Conservation (phyloP, 805 yeast species). For the Candida stauntonica region DNA sequence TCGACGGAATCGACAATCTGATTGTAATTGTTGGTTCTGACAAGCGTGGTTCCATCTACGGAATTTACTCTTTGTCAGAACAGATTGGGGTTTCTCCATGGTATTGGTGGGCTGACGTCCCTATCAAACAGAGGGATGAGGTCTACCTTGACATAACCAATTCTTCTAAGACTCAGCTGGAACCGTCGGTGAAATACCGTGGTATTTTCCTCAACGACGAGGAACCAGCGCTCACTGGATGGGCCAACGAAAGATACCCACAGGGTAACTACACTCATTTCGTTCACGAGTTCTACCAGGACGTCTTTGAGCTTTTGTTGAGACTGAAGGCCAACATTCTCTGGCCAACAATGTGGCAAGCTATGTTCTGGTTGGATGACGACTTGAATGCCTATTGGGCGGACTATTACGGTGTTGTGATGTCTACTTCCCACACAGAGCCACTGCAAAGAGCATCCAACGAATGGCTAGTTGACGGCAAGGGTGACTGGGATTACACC, state of each 20-base stretch:
- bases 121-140: slow-evolving; percentile 1
- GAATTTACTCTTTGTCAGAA: slow-evolving; percentile 10
- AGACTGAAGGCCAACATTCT: slow-evolving; percentile 12
- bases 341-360: slow-evolving; percentile 16
- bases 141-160: slow-evolving; percentile 5
- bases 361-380: slow-evolving; percentile 12
- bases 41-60: slow-evolving; percentile 14
- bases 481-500: slow-evolving; percentile 15
- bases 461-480: slow-evolving; percentile 12
- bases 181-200: slow-evolving; percentile 13
- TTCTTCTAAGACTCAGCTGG: not conserved
- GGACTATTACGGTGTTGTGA: slow-evolving; percentile 13
- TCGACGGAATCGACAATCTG: slow-evolving; percentile 1
- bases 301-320: slow-evolving; percentile 10
- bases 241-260: slow-evolving; percentile 8
- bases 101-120: slow-evolving; percentile 16
- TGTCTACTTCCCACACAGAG: slow-evolving; percentile 15
- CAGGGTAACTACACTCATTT: slow-evolving; percentile 11
- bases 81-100: slow-evolving; percentile 15
- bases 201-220: slow-evolving; percentile 14
- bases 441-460: slow-evolving; percentile 14
- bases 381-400: slow-evolving; percentile 9
- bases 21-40: slow-evolving; percentile 13
- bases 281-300: slow-evolving; percentile 11
- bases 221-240: slow-evolving; percentile 13